phyloP scores from a whole-genome alignment of 441 rosid genomes.

The Corymbia citriodora region DNA sequence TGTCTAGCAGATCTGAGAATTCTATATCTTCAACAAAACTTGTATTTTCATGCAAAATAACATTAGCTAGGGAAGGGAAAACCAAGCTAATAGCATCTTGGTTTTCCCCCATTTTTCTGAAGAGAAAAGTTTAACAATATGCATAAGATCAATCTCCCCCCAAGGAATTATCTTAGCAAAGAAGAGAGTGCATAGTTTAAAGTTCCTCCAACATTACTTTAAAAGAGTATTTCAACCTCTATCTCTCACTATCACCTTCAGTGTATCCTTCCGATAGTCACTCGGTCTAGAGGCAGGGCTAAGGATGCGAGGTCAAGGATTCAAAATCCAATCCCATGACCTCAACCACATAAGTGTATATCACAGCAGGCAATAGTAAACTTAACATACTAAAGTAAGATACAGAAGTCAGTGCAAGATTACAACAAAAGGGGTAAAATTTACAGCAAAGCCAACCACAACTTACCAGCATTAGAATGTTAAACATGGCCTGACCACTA shows the following conservation, averaged over 20 bases:
- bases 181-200: neutral
- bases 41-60: neutral
- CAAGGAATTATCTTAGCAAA: neutral
- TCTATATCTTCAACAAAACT: neutral
- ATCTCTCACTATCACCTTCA: neutral
- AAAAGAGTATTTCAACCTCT: neutral
- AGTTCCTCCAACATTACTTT: neutral
- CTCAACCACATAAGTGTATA: neutral
- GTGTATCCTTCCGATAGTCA: neutral
- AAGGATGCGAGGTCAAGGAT: neutral
- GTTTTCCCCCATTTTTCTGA: neutral
- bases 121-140: neutral
- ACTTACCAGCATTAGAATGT: constrained; percentile 62
- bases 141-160: neutral
- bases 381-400: neutral
- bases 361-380: neutral
- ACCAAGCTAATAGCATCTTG: neutral
- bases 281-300: neutral
- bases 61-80: neutral
- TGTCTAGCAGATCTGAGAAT: neutral
- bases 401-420: neutral
- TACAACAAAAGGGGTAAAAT: neutral
- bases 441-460: constrained; percentile 1
- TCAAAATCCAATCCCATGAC: neutral
- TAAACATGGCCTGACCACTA: constrained; percentile 64